Percentiles rank a stretch among this genome's conserved stretches.
Conservation (phyloP, 331 rosid genomes). For the Pyrus hybrid region DNA sequence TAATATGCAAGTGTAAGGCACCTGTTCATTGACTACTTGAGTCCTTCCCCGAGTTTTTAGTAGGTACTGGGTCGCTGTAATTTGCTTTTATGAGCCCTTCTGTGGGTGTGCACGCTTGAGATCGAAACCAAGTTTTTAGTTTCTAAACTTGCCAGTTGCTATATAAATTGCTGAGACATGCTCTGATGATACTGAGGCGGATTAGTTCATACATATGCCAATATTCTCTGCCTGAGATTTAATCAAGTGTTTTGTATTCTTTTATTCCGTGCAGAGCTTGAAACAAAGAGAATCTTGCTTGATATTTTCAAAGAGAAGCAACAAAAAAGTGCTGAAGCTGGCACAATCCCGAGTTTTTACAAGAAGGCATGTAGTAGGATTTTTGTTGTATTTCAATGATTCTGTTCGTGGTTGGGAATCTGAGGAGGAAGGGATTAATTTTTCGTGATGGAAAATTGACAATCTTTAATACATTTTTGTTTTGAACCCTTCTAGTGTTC, state of each 20-base stretch:
- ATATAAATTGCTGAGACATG: background rate
- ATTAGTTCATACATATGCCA: background rate
- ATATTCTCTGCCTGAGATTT: background rate
- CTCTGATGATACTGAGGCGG: background rate
- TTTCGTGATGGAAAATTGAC: slow-evolving; percentile 19
- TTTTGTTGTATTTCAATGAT: background rate
- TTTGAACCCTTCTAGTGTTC: background rate
- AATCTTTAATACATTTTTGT: background rate
- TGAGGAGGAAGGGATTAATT: background rate
- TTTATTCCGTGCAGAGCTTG: slow-evolving; percentile 59
- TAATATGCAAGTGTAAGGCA: background rate
- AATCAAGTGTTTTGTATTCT: background rate
- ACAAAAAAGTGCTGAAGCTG: slow-evolving; percentile 85
- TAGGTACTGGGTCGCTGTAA: background rate
- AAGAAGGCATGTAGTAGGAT: slow-evolving; percentile 60
- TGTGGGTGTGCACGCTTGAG: background rate
- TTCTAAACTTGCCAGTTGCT: background rate
- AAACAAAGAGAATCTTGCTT: slow-evolving; percentile 92
- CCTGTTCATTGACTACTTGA: background rate
- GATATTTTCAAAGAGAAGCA: slow-evolving; percentile 98
- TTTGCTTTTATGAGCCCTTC: background rate
- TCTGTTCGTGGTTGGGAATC: background rate
- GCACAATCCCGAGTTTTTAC: slow-evolving; percentile 92
- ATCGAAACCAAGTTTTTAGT: background rate
- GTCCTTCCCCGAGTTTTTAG: background rate